phyloP scores from a whole-genome alignment of 2,329 filamentous ascomycete species.

The Annulohypoxylon truncatum region DNA sequence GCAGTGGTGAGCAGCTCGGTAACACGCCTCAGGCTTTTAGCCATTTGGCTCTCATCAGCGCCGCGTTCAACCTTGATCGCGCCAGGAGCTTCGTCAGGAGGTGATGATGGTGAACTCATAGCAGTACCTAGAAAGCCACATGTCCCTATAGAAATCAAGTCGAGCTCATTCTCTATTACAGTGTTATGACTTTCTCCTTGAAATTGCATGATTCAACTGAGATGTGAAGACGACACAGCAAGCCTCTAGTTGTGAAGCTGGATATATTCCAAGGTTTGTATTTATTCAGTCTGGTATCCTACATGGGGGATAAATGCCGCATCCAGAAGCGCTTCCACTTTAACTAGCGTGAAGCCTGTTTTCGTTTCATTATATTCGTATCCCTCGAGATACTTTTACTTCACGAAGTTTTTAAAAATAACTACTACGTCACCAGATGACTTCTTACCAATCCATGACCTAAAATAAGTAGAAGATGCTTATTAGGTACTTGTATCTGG shows the following conservation, averaged over 20 bases:
- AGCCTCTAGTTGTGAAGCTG: too few relatives aligned
- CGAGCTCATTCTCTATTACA: background rate
- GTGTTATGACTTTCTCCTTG: background rate
- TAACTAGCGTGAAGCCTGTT: background rate
- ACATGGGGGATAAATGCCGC: background rate
- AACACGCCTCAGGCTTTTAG: conserved; percentile 85
- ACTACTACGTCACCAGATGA: background rate
- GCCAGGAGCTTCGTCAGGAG: conserved; percentile 44
- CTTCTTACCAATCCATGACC: background rate
- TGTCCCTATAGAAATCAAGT: background rate
- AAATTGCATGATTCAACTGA: background rate
- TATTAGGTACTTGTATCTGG: background rate
- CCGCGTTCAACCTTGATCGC: conserved; percentile 79
- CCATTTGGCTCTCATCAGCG: conserved; percentile 79
- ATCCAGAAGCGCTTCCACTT: background rate
- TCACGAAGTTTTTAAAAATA: background rate
- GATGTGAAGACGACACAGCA: too few relatives aligned
- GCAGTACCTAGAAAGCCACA: too few relatives aligned
- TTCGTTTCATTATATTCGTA: background rate
- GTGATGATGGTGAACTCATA: background rate
- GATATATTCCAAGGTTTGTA: too few relatives aligned
- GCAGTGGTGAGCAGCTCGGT: conserved; percentile 80
- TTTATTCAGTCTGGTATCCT: background rate
- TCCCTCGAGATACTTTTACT: too few relatives aligned
- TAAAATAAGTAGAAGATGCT: background rate